A percentile compares a stretch with the other conserved stretches of the same genome.
phyloP scores from a whole-genome alignment of 192 early-diverging fungal genomes.

The Coemansia biformis region DNA sequence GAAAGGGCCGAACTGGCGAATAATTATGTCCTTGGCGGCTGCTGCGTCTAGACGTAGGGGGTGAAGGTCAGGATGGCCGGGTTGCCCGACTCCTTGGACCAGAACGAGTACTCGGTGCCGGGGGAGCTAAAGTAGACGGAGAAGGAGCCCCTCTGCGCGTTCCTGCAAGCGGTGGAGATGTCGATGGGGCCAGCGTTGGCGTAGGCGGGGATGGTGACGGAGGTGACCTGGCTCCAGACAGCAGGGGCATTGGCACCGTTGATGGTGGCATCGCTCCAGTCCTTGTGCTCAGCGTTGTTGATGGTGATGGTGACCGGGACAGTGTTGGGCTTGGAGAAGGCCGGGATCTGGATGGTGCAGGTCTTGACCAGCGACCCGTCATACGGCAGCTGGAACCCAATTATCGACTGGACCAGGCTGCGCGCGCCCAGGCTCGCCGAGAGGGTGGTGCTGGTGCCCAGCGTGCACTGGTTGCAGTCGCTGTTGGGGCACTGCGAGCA shows the following conservation, averaged over 20 bases:
- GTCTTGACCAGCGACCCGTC: conserved; percentile 13
- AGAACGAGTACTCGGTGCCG: conserved; percentile 24
- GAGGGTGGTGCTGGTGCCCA: conserved; percentile 27
- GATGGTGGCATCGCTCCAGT: conserved; percentile 39
- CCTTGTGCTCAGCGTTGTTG: conserved; percentile 8
- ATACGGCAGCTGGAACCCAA: conserved; percentile 35
- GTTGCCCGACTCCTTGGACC: conserved; percentile 48
- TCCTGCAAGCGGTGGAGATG: conserved; percentile 36
- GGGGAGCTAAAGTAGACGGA: conserved; percentile 21
- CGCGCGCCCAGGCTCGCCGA: conserved; percentile 32
- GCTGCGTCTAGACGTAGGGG: conserved; percentile 3
- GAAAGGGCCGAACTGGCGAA: too few species aligned
- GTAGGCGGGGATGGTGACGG: conserved; percentile 23
- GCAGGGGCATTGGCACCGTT: conserved; percentile 30
- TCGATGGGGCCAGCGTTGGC: conserved; percentile 19
- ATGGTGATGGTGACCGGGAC: conserved; percentile 16
- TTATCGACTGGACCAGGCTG: conserved; percentile 20
- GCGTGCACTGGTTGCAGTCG: conserved; percentile 49
- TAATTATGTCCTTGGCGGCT: too few species aligned
- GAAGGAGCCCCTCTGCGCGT: conserved; percentile 17
- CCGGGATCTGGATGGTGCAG: conserved; percentile 41
- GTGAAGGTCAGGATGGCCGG: conserved; percentile 37
- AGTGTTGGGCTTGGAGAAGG: conserved; percentile 20
- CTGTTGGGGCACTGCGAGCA: conserved; percentile 38
- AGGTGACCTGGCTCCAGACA: conserved; percentile 11